A percentile compares a stretch with the other conserved stretches of the same genome.
These are phyloP conservation scores for Suhomyces choctaworum DNA, from an alignment of 1,139 yeast species.

Conservation along the genomic window DNA sequence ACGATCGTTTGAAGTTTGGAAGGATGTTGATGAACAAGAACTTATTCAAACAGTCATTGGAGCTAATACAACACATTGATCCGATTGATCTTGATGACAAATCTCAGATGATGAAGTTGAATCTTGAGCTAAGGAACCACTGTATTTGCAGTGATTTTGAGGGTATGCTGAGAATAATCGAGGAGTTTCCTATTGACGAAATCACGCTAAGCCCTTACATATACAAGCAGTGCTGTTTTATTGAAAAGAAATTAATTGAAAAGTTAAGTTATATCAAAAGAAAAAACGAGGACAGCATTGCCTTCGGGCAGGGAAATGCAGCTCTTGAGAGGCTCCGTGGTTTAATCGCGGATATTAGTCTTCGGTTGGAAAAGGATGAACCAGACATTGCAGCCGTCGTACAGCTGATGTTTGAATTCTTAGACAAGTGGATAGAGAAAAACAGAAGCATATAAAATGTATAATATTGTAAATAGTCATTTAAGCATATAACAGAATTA, in stretches of 20 bases:
- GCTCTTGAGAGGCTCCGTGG: slow-evolving; percentile 22
- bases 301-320: neutral
- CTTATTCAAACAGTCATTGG: slow-evolving; percentile 26
- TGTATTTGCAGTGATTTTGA: slow-evolving; percentile 22
- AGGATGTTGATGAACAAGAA: slow-evolving; percentile 35
- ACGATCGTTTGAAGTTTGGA: slow-evolving; percentile 33
- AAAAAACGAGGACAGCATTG: slow-evolving; percentile 4
- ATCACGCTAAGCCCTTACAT: slow-evolving; percentile 38
- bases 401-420: slow-evolving; percentile 24
- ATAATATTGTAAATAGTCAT: slow-evolving; percentile 8
- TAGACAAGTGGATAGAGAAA: slow-evolving; percentile 28
- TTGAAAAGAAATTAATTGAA: slow-evolving; percentile 27
- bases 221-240: slow-evolving; percentile 30
- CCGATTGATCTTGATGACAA: slow-evolving; percentile 27
- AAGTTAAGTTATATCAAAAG: slow-evolving; percentile 13
- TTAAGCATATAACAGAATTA: too few species aligned
- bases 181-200: slow-evolving; percentile 33
- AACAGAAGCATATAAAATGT: slow-evolving; percentile 3
- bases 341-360: slow-evolving; percentile 36
- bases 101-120: slow-evolving; percentile 27
- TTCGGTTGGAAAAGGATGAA: slow-evolving; percentile 33
- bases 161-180: slow-evolving; percentile 22
- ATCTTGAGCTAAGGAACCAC: slow-evolving; percentile 25
- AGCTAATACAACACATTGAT: slow-evolving; percentile 26
- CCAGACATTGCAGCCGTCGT: slow-evolving; percentile 23